Evolutionary conservation across 768 basidiomycete genomes (phyloP).

Genomic region (Suillus luteus): DNA sequence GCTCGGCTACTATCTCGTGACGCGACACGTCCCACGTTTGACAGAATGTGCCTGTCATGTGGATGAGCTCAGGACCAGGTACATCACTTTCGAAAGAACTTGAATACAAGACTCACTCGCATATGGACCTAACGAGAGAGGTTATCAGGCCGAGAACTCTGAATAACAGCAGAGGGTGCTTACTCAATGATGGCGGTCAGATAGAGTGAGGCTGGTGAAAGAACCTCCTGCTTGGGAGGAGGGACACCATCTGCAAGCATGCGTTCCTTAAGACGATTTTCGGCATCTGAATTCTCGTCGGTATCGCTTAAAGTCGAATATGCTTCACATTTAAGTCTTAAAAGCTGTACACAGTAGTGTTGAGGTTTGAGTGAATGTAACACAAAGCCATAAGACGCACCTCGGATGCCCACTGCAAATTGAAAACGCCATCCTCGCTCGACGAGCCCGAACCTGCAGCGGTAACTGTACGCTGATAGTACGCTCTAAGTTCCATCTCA

Average conservation of each 20-base stretch:
- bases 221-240: slow-evolving; percentile 52
- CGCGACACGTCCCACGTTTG: slow-evolving; percentile 81
- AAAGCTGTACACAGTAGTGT: slow-evolving; percentile 47
- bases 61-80: slow-evolving; percentile 16
- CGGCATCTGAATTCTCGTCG: slow-evolving; percentile 71
- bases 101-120: slow-evolving; percentile 65
- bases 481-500: slow-evolving; percentile 87
- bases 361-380: not conserved
- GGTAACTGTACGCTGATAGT: slow-evolving; percentile 73
- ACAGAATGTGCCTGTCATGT: slow-evolving; percentile 69
- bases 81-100: slow-evolving; percentile 8
- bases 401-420: slow-evolving; percentile 76
- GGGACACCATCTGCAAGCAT: slow-evolving; percentile 55
- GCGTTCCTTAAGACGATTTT: slow-evolving; percentile 61
- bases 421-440: slow-evolving; percentile 59
- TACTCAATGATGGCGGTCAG: slow-evolving; percentile 93
- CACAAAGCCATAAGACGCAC: slow-evolving; percentile 39
- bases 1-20: slow-evolving; percentile 83
- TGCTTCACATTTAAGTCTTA: slow-evolving; percentile 85
- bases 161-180: slow-evolving; percentile 39
- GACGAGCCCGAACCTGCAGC: slow-evolving; percentile 32
- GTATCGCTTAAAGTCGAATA: slow-evolving; percentile 84
- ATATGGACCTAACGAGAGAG: slow-evolving; percentile 60
- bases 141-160: slow-evolving; percentile 29
- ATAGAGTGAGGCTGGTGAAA: slow-evolving; percentile 86